Conservation (phyloP, 805 yeast species). For the Candida manassasensis region DNA sequence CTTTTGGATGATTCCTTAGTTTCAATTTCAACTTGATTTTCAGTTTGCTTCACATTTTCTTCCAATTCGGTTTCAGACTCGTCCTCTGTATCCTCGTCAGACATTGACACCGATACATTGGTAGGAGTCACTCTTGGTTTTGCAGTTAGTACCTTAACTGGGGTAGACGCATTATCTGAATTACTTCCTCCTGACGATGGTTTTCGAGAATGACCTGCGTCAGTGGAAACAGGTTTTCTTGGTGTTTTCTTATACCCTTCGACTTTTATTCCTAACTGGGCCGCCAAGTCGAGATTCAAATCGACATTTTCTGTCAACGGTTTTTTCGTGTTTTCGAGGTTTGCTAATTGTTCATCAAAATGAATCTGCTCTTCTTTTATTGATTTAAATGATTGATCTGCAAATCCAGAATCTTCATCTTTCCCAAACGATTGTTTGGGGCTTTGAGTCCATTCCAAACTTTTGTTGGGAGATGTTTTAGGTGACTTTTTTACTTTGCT, state of each 20-base stretch:
- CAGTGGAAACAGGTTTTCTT: conserved; percentile 5
- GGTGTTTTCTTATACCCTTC: conserved; percentile 12
- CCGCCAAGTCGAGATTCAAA: conserved; percentile 25
- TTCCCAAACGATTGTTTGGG: not conserved
- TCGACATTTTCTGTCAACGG: conserved; percentile 4
- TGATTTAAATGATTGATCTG: conserved; percentile 7
- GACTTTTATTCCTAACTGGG: conserved; percentile 26
- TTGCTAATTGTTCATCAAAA: conserved; percentile 19
- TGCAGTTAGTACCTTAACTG: conserved; percentile 9
- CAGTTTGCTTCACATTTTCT: conserved; percentile 15
- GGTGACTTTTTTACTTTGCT: not conserved
- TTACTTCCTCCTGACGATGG: conserved; percentile 1
- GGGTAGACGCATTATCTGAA: conserved; percentile 1
- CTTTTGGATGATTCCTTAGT: conserved; percentile 8
- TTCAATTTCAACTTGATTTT: conserved; percentile 10
- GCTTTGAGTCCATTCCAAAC: conserved; percentile 2
- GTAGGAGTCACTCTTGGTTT: conserved; percentile 15
- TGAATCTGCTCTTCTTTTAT: conserved; percentile 20
- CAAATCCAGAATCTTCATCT: not conserved
- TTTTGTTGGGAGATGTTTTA: not conserved
- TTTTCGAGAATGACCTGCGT: conserved; percentile 4
- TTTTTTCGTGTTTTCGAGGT: conserved; percentile 11
- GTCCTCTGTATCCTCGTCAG: conserved; percentile 7
- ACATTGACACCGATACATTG: not conserved
- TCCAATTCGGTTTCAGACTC: conserved; percentile 5